Evolutionary conservation across 768 basidiomycete genomes (phyloP).

Genomic region (Termitomyces sp.): DNA sequence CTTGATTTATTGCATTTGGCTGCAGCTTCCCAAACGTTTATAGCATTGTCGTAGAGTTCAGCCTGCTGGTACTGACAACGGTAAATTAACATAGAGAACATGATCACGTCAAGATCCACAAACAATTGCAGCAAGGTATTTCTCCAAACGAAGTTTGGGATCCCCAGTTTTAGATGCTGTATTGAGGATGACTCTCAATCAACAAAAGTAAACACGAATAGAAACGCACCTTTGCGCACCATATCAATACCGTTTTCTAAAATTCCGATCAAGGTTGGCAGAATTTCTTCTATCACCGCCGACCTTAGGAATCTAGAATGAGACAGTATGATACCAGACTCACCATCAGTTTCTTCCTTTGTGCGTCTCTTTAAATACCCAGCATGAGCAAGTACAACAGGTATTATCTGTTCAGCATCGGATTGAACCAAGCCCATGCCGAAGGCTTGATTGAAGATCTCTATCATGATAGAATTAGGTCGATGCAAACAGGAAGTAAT

Average conservation of each 20-base stretch:
- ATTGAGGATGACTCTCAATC: not conserved
- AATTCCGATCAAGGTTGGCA: slow-evolving; percentile 47
- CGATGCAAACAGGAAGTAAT: not conserved
- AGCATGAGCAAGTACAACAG: slow-evolving; percentile 57
- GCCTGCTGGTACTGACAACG: slow-evolving; percentile 21
- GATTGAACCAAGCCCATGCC: slow-evolving; percentile 45
- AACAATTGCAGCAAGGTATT: slow-evolving; percentile 73
- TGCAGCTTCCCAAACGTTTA: slow-evolving; percentile 61
- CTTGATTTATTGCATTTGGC: slow-evolving; percentile 63
- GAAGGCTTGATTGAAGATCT: slow-evolving; percentile 53
- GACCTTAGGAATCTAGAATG: not conserved
- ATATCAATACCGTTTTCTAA: slow-evolving; percentile 60
- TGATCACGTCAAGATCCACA: slow-evolving; percentile 19
- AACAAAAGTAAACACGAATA: not conserved
- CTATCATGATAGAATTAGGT: slow-evolving; percentile 25
- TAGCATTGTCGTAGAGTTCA: slow-evolving; percentile 46
- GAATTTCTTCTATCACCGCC: slow-evolving; percentile 36
- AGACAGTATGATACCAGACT: not conserved
- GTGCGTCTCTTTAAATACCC: slow-evolving; percentile 55
- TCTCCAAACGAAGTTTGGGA: slow-evolving; percentile 73
- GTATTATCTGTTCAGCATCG: slow-evolving; percentile 61
- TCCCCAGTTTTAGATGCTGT: slow-evolving; percentile 67
- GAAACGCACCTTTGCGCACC: slow-evolving; percentile 47
- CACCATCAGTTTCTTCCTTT: slow-evolving; percentile 40
- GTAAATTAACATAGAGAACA: not conserved